These are phyloP conservation scores for Dryas integrifolia DNA, from an alignment of 331 rosid genomes.

Conservation along the genomic window DNA sequence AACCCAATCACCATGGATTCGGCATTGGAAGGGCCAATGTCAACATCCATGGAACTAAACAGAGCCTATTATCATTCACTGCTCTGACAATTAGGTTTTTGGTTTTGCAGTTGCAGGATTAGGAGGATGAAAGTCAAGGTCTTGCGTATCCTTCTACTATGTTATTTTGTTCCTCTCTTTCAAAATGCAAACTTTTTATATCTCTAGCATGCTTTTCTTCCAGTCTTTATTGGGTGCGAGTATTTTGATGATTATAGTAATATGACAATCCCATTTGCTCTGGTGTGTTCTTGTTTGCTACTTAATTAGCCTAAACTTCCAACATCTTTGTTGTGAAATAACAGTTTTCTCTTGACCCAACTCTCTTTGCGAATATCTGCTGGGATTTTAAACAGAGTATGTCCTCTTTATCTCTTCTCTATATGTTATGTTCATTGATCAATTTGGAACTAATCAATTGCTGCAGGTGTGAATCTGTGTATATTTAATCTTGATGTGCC, in stretches of 20 bases:
- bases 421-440: background rate
- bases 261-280: background rate
- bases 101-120: conserved; percentile 19
- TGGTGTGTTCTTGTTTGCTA: background rate
- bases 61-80: background rate
- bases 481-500: background rate
- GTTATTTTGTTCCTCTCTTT: conserved; percentile 6
- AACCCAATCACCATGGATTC: background rate
- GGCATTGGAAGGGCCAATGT: background rate
- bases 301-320: background rate
- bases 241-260: background rate
- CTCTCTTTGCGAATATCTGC: conserved; percentile 26
- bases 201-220: background rate
- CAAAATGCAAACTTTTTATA: background rate
- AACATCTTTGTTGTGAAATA: conserved; percentile 4
- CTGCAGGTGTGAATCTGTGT: background rate
- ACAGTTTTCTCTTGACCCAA: conserved; percentile 51
- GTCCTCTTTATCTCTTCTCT: conserved; percentile 26
- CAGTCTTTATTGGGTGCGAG: background rate
- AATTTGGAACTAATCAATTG: background rate
- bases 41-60: background rate
- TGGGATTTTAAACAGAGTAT: conserved; percentile 49
- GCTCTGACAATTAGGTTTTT: background rate
- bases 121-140: conserved; percentile 61
- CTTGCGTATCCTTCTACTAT: conserved; percentile 49